Base-by-base conservation (phyloP, 2,329 filamentous ascomycete species). In the Ascomycota sp. region DNA sequence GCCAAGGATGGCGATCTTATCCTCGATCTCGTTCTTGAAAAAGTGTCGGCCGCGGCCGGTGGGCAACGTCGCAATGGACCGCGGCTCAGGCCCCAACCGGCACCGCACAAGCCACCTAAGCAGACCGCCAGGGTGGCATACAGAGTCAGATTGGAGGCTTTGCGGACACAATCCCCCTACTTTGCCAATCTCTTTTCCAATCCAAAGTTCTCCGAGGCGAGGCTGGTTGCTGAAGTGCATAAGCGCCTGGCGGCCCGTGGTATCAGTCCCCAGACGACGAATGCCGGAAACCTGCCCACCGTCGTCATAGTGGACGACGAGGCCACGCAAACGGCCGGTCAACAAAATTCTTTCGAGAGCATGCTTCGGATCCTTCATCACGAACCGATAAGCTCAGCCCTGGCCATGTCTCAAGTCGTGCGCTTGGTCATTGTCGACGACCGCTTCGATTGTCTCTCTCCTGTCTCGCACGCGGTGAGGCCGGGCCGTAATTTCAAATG, bases 381-480 rank as follows among this genome's bases (percentile, higher is more conserved):
- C 15, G 52, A 53, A 23, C 50, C 45, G n/a, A 46, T 47, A n/a
- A n/a, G n/a, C n/a, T n/a, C 53, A 52, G 29, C 48, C 53, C 64
- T 63, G 11, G 61, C 10, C 19, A 29, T 79, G 37, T 52, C 65
- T 6, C 75, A 75, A 38, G 56, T 78, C 8, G 66, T 71, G 10
- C 75, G 74, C 2, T 53, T 83, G 25, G 69, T 74, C 25, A 63
- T 81, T 30, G 63, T 80, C 32, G 75, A 76, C 8, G 78, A 83
- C 47, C 67, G 75, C 27, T 83, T 81, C 48, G 73, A 76, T 50
- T 75, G 73, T 35, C 51, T 69, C 2, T 46, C 56, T 3, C 46
- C 57, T 8, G 59, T 81, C 2, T 56, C 64, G 7, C 55, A 54
- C 28, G 67, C 69, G 36, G 47, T 75, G 12, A 58, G 57, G 28